Conservation (phyloP, 768 basidiomycete genomes). For the Panaeolus papilionaceus region DNA sequence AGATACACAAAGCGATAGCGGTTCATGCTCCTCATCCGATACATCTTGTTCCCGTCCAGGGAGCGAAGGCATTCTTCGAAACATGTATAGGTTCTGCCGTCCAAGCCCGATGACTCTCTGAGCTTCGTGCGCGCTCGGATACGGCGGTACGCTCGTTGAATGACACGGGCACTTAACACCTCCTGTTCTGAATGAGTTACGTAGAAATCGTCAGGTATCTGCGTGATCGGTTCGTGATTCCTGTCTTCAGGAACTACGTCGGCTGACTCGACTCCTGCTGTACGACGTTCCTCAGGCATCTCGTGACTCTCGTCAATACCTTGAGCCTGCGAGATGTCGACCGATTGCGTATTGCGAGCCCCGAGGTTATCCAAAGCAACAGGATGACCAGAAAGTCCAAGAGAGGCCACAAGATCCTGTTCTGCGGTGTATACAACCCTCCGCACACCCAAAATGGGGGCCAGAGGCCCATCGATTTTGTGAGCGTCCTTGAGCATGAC, state of each 20-base stretch:
- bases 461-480: background rate
- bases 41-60: background rate
- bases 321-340: background rate
- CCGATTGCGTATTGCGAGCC: background rate
- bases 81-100: background rate
- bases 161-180: conserved; percentile 2
- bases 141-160: conserved; percentile 18
- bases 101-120: background rate
- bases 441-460: conserved; percentile 20
- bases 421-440: conserved; percentile 22
- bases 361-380: background rate
- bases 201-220: conserved; percentile 23
- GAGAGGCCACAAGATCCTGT: conserved; percentile 22
- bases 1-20: background rate
- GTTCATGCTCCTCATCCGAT: background rate
- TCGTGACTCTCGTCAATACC: background rate
- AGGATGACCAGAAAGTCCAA: background rate
- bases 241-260: conserved; percentile 14
- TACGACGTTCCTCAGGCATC: background rate
- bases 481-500: conserved; percentile 18
- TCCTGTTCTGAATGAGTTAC: conserved; percentile 23
- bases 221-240: conserved; percentile 18
- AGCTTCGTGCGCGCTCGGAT: background rate
- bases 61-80: background rate
- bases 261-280: conserved; percentile 5